These are phyloP conservation scores for Phaeosphaeriaceae sp. DNA, from an alignment of 2,329 filamentous ascomycete genomes.

Conservation along the genomic window DNA sequence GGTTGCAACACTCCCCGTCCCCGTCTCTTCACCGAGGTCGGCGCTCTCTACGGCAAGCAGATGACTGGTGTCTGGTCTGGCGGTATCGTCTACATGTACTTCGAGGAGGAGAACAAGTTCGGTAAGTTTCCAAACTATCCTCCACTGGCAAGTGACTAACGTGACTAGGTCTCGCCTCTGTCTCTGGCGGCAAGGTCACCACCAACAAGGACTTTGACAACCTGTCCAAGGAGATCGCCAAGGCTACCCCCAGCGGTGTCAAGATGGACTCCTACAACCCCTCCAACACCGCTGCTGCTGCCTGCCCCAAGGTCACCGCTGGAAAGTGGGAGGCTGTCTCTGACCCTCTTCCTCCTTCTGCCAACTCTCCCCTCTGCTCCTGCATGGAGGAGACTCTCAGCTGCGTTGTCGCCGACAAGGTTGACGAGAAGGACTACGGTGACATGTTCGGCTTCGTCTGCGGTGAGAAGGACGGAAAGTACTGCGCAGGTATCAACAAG, in stretches of 20 bases:
- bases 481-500: constrained; percentile 73
- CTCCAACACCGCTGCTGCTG: constrained; percentile 71
- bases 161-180: constrained; percentile 68
- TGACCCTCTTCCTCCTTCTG: constrained; percentile 77
- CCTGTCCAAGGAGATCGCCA: constrained; percentile 72
- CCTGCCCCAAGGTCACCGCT: constrained; percentile 72
- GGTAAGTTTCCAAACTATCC: constrained; percentile 58
- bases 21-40: constrained; percentile 86
- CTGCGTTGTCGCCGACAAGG: constrained; percentile 69
- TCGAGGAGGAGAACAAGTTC: constrained; percentile 89
- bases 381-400: constrained; percentile 82
- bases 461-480: constrained; percentile 58
- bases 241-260: constrained; percentile 71
- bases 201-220: constrained; percentile 68
- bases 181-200: constrained; percentile 65
- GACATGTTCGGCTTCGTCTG: constrained; percentile 79
- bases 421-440: constrained; percentile 67
- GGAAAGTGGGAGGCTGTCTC: constrained; percentile 73
- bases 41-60: constrained; percentile 76
- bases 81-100: constrained; percentile 99
- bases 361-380: constrained; percentile 78
- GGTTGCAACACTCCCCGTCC: constrained; percentile 82
- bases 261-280: constrained; percentile 73
- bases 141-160: constrained; percentile 8
- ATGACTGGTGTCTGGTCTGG: constrained; percentile 93